Evolutionary conservation across 1,284 basidiomycete species (phyloP), one percentile per base, ranked within the genome.

Genomic region (Rhodotorula sp.): DNA sequence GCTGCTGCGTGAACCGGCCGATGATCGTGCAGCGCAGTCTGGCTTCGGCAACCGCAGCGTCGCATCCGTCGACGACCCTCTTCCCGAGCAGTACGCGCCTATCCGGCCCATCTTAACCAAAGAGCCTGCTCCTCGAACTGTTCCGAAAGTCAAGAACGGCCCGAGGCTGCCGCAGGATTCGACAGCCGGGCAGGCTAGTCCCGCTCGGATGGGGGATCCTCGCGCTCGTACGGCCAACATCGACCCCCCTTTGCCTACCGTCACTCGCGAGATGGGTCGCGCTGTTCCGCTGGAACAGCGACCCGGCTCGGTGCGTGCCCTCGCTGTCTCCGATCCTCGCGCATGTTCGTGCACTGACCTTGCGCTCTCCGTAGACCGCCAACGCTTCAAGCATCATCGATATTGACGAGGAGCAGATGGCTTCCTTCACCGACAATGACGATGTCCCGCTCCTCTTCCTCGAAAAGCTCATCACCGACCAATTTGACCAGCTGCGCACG

Each of bases 391-490:
- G 55, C 13, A 48, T 47, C 57, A 15, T 44, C 55, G 56, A 48
- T n/a, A 36, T 13, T 9, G n/a, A 47, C 7, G 55, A 44, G 5
- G 24, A n/a, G 2, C 9, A 48, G 63, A 44, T 17, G 9, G 39
- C 13, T 44, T 44, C 39, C 3, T 44, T 44, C 39, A 44, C 39
- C 10, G 49, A 63, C 2, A 61, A 66, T 6, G 70, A 68, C 57
- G 64, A 72, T 47, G 52, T 59, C 2, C 67, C 70, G 10, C 52
- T 72, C 0, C 61, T 59, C 29, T 67, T 69, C 34, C 64, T 72
- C 49, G 67, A 72, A 36, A 11, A 44, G 13, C 61, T 69, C 64
- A 69, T 72, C 51, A 27, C 60, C 10, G 4, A 17, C 0, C 71
- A 69, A 20, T 72, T 72, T 55, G 55, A 66, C n/a, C 8, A 52